phyloP scores from a whole-genome alignment of 495 filamentous ascomycete genomes.

The Trichoderma virens region DNA sequence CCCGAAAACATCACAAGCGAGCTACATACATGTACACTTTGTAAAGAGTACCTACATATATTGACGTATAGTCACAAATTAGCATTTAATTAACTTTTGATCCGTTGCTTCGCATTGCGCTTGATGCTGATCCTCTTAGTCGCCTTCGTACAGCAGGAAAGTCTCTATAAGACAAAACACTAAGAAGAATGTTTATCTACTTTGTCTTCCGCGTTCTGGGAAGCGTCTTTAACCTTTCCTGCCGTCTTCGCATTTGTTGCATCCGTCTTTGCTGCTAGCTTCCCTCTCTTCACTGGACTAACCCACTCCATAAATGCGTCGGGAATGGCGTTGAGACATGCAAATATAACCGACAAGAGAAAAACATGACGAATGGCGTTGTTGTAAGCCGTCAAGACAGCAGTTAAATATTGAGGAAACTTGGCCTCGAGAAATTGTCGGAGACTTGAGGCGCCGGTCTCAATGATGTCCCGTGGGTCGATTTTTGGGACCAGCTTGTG shows the following conservation, averaged over 20 bases:
- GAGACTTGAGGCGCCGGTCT: slow-evolving; percentile 43
- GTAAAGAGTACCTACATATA: no score
- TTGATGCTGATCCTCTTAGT: no score
- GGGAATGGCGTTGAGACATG: slow-evolving; percentile 34
- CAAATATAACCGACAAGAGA: slow-evolving; percentile 32
- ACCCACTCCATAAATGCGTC: slow-evolving; percentile 43
- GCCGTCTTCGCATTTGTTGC: not conserved
- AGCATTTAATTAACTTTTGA: no score
- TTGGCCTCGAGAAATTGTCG: not conserved
- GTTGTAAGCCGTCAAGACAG: slow-evolving; percentile 39
- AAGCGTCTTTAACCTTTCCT: not conserved
- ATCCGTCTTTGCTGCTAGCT: not conserved
- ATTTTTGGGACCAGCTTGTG: slow-evolving; percentile 19
- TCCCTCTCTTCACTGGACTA: slow-evolving; percentile 32
- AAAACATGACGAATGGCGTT: slow-evolving; percentile 34
- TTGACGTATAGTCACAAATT: no score
- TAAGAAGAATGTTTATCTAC: no score
- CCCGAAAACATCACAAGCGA: no score
- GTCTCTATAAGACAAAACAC: no score
- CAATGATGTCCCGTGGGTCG: slow-evolving; percentile 16
- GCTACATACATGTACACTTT: no score
- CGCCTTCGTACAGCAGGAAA: no score
- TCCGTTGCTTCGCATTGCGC: no score
- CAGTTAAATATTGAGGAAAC: slow-evolving; percentile 4
- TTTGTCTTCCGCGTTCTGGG: no score